Base-by-base conservation (phyloP, 331 rosid species). In the Arachis monticola region DNA sequence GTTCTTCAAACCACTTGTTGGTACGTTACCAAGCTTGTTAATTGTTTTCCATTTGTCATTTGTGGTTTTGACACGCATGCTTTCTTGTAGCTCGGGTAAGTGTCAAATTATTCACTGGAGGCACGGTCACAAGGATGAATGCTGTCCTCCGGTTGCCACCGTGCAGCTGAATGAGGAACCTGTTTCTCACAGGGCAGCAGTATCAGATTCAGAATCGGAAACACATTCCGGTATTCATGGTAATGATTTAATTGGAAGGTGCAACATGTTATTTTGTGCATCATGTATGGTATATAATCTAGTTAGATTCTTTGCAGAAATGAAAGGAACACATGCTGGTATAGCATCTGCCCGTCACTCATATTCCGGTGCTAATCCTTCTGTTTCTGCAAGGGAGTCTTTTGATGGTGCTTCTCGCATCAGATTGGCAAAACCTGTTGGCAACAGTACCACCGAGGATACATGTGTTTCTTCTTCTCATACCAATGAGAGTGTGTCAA, bases 71-170 rank as follows among this genome's bases (percentile, higher is more conserved):
- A 64, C 73, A n/a, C 42, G 60, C 79, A 42, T 80, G 67, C 79
- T 74, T 86, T 79, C 74, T 82, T 85, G 84, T 82, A 92, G 97
- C 85, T 92, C 97, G 65, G 93, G 97, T 53, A 92, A 87, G 90
- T 92, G 97, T 83, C 97, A 92, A 82, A 92, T 92, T 70, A 70
- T 82, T 79, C 97, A 92, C 69, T 92, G 97, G 97, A 89, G 97
- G 78, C 90, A 78, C 71, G 97, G 97, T 72, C 97, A 92, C 80
- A 89, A 83, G 86, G 93, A 89, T 74, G 93, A 92, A 78, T 92
- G 97, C 64, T 85, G 75, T 70, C 90, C 81, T 74, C 63, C 76
- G 1, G 38, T 44, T 58, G 63, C 61, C 10, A n/a, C 81, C 69
- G n/a, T 58, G 77, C 82, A 59, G 40, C 52, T 76, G 17, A 64